Conservation (phyloP, 179 eudicot genomes). For the Monotropa hypopitys region DNA sequence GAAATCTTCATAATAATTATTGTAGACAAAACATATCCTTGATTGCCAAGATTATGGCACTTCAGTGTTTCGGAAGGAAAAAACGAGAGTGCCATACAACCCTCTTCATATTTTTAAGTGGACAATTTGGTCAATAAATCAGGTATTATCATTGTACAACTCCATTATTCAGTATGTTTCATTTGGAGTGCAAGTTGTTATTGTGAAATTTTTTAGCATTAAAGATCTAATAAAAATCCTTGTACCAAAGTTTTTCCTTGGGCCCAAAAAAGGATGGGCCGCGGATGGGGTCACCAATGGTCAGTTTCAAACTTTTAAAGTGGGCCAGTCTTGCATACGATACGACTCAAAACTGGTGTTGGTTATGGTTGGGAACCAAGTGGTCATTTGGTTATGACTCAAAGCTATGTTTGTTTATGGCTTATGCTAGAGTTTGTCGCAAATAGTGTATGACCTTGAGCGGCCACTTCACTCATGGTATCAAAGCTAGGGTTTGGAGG, state of each 20-base stretch:
- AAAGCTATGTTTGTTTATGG: too few relatives aligned
- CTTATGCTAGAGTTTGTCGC: too few relatives aligned
- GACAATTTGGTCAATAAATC: background rate
- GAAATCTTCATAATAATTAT: background rate
- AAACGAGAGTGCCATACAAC: background rate
- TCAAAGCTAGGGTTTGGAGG: too few relatives aligned
- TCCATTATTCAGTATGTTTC: background rate
- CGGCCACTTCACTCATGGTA: too few relatives aligned
- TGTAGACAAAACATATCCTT: background rate
- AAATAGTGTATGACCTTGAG: too few relatives aligned
- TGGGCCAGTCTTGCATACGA: too few relatives aligned
- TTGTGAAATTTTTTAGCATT: background rate
- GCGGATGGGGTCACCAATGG: background rate
- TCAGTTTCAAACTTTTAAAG: background rate
- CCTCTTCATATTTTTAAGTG: background rate
- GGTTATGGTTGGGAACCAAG: too few relatives aligned
- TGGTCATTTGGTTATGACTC: too few relatives aligned
- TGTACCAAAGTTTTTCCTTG: background rate
- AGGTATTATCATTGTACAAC: background rate
- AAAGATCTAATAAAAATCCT: background rate
- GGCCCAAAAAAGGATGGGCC: background rate
- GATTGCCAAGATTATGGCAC: background rate
- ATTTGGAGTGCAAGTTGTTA: background rate
- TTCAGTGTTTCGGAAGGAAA: background rate
- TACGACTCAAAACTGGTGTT: background rate